phyloP scores from a whole-genome alignment of 2,329 filamentous ascomycete species.

The Nannizziopsis arthrosporioides region DNA sequence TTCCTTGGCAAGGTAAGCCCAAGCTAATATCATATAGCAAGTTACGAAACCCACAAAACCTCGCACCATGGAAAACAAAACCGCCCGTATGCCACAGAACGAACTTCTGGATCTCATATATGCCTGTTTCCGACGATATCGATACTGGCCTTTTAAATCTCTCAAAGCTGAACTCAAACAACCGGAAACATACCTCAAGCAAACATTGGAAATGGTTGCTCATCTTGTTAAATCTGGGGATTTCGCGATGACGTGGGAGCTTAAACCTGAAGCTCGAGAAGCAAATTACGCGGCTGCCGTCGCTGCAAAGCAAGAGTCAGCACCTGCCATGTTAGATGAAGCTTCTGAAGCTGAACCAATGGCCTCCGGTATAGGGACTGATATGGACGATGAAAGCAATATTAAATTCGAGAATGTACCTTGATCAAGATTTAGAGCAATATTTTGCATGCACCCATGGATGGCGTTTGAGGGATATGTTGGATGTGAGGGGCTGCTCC shows the following conservation, averaged over 20 bases:
- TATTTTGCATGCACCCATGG: no score
- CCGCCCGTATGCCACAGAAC: slow-evolving; percentile 77
- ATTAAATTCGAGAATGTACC: slow-evolving; percentile 72
- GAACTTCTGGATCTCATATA: slow-evolving; percentile 79
- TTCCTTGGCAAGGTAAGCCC: slow-evolving; percentile 3
- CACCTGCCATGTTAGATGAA: slow-evolving; percentile 38
- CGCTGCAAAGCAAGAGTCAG: slow-evolving; percentile 41
- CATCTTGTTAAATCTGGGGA: slow-evolving; percentile 69
- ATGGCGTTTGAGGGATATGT: background rate
- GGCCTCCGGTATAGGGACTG: slow-evolving; percentile 43
- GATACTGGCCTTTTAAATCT: slow-evolving; percentile 88
- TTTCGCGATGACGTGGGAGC: slow-evolving; percentile 75
- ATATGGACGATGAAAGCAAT: slow-evolving; percentile 54
- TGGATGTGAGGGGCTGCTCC: background rate
- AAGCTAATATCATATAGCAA: slow-evolving; percentile 24
- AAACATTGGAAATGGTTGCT: slow-evolving; percentile 71
- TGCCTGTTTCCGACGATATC: slow-evolving; percentile 68
- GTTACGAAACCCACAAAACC: slow-evolving; percentile 43
- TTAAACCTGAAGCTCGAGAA: slow-evolving; percentile 58
- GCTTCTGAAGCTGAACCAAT: slow-evolving; percentile 41
- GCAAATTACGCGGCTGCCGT: slow-evolving; percentile 36
- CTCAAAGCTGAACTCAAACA: slow-evolving; percentile 68
- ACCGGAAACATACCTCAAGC: slow-evolving; percentile 84
- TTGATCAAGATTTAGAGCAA: slow-evolving; percentile 11
- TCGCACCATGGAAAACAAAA: slow-evolving; percentile 61